Percentiles rank a stretch among this genome's conserved stretches.
These are phyloP conservation scores for Gryganskiella cystojenkinii DNA, from an alignment of 192 early-diverging fungal species.

Conservation along the genomic window DNA sequence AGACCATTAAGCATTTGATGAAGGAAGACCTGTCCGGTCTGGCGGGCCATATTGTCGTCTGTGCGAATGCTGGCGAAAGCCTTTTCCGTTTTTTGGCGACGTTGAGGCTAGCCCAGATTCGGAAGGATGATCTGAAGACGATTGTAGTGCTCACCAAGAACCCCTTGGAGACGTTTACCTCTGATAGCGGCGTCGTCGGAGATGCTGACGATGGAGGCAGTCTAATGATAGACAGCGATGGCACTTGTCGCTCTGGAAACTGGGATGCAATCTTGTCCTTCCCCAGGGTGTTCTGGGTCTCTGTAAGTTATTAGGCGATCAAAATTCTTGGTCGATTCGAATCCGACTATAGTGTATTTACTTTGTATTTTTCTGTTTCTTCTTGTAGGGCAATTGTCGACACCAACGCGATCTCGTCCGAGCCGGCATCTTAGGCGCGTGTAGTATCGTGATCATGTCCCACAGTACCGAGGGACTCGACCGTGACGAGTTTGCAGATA, in stretches of 20 bases:
- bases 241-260: background rate
- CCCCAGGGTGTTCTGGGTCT: constrained; percentile 58
- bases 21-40: constrained; percentile 30
- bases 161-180: constrained; percentile 15
- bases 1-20: constrained; percentile 19
- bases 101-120: constrained; percentile 52
- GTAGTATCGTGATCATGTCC: constrained; percentile 61
- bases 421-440: constrained; percentile 57
- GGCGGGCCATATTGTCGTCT: constrained; percentile 57
- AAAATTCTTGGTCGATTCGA: no score
- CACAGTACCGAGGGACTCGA: constrained; percentile 41
- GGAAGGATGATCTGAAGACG: constrained; percentile 55
- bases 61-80: constrained; percentile 50
- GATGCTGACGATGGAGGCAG: constrained; percentile 8
- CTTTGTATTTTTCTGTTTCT: background rate
- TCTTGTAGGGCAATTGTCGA: constrained; percentile 55
- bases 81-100: constrained; percentile 44
- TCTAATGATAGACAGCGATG: background rate
- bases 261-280: constrained; percentile 55
- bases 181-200: background rate
- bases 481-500: constrained; percentile 56
- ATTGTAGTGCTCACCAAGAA: constrained; percentile 56
- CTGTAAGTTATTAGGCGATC: no score
- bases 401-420: constrained; percentile 58
- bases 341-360: background rate